phyloP scores from a whole-genome alignment of 441 rosid species.

The Syzygium syzygioides region DNA sequence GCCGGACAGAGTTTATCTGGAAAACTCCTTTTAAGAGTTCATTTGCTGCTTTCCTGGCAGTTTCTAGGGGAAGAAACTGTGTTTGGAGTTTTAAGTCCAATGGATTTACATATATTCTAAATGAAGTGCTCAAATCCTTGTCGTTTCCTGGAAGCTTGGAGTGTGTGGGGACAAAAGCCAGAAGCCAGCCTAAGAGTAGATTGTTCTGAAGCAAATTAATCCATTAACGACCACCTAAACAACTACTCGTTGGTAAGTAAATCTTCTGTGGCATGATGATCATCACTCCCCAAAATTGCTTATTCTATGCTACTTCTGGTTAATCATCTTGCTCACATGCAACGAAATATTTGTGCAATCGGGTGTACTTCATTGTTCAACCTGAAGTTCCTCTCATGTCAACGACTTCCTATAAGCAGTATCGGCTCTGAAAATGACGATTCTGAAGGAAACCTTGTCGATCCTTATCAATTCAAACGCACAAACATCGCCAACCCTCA shows the following conservation, averaged over 20 bases:
- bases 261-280: neutral
- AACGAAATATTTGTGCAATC: neutral
- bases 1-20: neutral
- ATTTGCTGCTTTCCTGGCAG: neutral
- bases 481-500: constrained; percentile 6
- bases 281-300: neutral
- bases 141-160: too few relatives aligned
- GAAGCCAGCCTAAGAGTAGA: neutral
- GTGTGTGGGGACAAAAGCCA: neutral
- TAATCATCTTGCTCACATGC: neutral
- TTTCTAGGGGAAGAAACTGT: too few relatives aligned
- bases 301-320: neutral
- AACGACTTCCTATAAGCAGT: neutral
- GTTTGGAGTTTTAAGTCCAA: too few relatives aligned
- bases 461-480: constrained; percentile 1
- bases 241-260: neutral
- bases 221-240: neutral
- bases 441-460: neutral
- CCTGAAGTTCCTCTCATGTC: neutral
- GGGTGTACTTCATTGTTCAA: neutral
- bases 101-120: too few relatives aligned
- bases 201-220: neutral
- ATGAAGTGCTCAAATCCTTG: too few relatives aligned
- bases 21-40: neutral
- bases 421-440: neutral